Conservation (phyloP, 768 basidiomycete genomes). For the Hericium erinaceus region DNA sequence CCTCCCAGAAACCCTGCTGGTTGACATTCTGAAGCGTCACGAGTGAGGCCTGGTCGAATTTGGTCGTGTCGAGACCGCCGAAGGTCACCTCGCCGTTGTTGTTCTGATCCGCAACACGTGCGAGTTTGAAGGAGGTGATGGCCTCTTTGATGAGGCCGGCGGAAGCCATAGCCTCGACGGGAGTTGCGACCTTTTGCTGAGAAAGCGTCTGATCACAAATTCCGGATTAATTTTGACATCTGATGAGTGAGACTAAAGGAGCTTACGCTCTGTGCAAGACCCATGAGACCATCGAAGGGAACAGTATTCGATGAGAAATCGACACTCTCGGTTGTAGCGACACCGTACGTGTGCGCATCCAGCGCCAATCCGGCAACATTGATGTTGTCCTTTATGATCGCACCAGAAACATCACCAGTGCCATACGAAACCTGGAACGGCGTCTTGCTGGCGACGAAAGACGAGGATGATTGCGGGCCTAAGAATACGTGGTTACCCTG, state of each 20-base stretch:
- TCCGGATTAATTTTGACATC: background rate
- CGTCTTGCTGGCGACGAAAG: constrained; percentile 44
- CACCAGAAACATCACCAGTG: constrained; percentile 57
- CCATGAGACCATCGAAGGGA: constrained; percentile 70
- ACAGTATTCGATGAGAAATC: constrained; percentile 46
- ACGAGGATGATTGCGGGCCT: constrained; percentile 48
- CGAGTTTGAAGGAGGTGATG: constrained; percentile 74
- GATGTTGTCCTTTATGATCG: constrained; percentile 54
- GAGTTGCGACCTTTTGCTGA: constrained; percentile 52
- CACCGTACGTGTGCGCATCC: constrained; percentile 56
- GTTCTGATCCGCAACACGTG: constrained; percentile 56
- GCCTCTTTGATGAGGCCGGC: constrained; percentile 48
- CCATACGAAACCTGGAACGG: constrained; percentile 61
- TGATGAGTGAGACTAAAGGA: background rate
- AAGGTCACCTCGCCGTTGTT: constrained; percentile 81
- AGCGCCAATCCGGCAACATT: constrained; percentile 54
- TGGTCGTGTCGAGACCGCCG: constrained; percentile 61
- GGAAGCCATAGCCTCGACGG: constrained; percentile 58
- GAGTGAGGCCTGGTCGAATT: constrained; percentile 54
- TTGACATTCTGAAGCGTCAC: constrained; percentile 57
- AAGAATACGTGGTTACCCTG: constrained; percentile 62
- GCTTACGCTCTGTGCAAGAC: constrained; percentile 61
- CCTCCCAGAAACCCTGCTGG: constrained; percentile 74
- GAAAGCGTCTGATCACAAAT: constrained; percentile 41
- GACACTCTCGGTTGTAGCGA: constrained; percentile 44